Base-by-base conservation (phyloP, 495 filamentous ascomycete genomes). In the Elasticomyces elasticus region DNA sequence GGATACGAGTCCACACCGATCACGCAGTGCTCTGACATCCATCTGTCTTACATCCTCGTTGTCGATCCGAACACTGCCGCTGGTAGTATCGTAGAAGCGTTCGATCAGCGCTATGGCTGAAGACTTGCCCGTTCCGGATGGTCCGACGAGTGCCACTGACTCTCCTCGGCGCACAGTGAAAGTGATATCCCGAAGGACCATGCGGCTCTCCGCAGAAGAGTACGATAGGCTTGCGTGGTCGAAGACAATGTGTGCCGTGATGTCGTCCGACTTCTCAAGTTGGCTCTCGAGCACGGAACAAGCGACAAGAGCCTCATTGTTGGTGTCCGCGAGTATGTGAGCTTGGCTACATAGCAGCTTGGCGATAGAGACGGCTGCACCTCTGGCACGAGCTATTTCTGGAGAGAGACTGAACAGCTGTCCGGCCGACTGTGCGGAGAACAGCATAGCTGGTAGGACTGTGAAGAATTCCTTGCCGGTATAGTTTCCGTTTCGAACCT, bases 111-210 rank as follows among this genome's bases (percentile, higher is more conserved):
- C 64, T 23, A 83, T 70, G 9, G 75, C 67, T 0, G 79, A 80
- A 2, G 71, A 72, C 56, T 83, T 83, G 9, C 80, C 79, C 30
- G 73, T 77, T 0, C 79, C 79, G 5, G 74, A 76, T 11, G 73
- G 66, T 15, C 79, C 79, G 4, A 81, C 76, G n/a, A 81, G 66
- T 3, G 74, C 79, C 12, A 73, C 65, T 25, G 68, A 73, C 46
- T 76, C 61, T 19, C 72, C 73, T 7, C 62, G 52, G 26, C 62
- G 49, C 49, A 81, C 70, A 0, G 43, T 61, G 7, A 74, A 59
- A 44, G 63, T 74, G 19, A 80, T 62, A 7, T 66, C 62, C 2
- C 66, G 59, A 5, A 83, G 64, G 1, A 77, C 72, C 4, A 56
- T 45, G 0, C 59, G 49, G 9, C 69, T 62, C 0, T 71, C 66